Base-by-base conservation (phyloP, 768 basidiomycete genomes). In the Mycena filopes region DNA sequence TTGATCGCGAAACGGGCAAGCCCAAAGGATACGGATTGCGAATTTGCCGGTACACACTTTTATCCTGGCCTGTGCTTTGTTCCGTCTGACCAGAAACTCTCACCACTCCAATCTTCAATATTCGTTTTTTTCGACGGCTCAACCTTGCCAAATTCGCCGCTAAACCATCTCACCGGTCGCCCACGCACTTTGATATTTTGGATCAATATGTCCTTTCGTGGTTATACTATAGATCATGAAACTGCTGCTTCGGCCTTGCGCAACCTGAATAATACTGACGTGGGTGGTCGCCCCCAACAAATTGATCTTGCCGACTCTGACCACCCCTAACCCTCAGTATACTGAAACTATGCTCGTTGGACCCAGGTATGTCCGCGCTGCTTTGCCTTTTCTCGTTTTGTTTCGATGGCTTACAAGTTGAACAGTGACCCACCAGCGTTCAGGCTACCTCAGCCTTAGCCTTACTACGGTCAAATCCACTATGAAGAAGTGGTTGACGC, bases 291-390 rank as follows among this genome's bases (percentile, higher is more conserved):
- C 11, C 92, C 93, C 2, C 83, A 99, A 46, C 90, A 96, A 51
- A 96, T 99, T 72, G 97, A 99, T 76, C 85, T 97, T 36, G 95
- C 96, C 48, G 94, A 96, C 74, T 95, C 93, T 28, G 95, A 96
- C 71, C 94, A n/a, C n/a, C n/a, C n/a, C n/a, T n/a, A n/a, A n/a
- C n/a, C n/a, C n/a, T n/a, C n/a, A n/a, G n/a, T n/a, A n/a, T n/a
- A n/a, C n/a, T n/a, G n/a, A n/a, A n/a, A n/a, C n/a, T n/a, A n/a
- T n/a, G n/a, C n/a, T n/a, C n/a, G n/a, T n/a, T n/a, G n/a, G n/a
- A n/a, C n/a, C n/a, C n/a, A n/a, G n/a, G n/a, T n/a, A n/a, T n/a
- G n/a, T n/a, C n/a, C n/a, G n/a, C n/a, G n/a, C n/a, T n/a, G n/a
- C n/a, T n/a, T n/a, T n/a, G n/a, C n/a, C n/a, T n/a, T n/a, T n/a